phyloP scores from a whole-genome alignment of 306 rosid genomes.

The Vigna nakashimae region DNA sequence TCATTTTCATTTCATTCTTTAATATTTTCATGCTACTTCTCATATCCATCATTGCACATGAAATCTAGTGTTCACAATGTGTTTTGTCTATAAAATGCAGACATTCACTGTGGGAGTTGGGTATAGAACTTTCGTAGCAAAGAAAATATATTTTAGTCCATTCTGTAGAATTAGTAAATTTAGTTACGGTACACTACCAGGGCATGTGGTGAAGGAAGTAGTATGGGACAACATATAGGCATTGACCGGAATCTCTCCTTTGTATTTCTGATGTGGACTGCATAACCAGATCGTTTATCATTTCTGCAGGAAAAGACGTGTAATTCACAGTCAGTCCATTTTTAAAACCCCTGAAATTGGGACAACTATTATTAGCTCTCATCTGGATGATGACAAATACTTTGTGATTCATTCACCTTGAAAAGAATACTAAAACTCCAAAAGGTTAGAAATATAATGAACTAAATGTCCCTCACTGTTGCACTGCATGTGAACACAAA shows the following conservation, averaged over 20 bases:
- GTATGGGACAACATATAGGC: conserved; percentile 93
- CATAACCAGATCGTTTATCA: conserved; percentile 63
- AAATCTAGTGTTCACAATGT: not conserved
- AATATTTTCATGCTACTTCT: conserved; percentile 16
- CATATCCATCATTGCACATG: conserved; percentile 6
- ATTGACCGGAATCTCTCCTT: conserved; percentile 91
- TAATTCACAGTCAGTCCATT: conserved; percentile 41
- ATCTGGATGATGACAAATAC: conserved; percentile 36
- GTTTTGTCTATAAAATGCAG: conserved; percentile 11
- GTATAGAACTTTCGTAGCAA: conserved; percentile 3
- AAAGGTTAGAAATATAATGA: conserved; percentile 24
- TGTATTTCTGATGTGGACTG: conserved; percentile 56
- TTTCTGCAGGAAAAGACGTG: conserved; percentile 60
- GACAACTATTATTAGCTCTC: conserved; percentile 28
- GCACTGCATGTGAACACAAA: conserved; percentile 19
- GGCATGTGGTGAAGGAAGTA: conserved; percentile 97
- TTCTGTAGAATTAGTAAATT: conserved; percentile 41
- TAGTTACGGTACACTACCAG: conserved; percentile 62
- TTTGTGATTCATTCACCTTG: conserved; percentile 28
- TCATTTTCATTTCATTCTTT: conserved; percentile 21
- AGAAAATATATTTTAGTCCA: conserved; percentile 31
- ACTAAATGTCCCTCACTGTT: conserved; percentile 29
- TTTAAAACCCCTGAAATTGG: conserved; percentile 22
- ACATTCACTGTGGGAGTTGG: conserved; percentile 4
- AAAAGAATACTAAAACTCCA: conserved; percentile 23